Evolutionary conservation across 75 land plant species (phyloP), one percentile per base, ranked within the genome.

Genomic region (Selaginella tamariscina): DNA sequence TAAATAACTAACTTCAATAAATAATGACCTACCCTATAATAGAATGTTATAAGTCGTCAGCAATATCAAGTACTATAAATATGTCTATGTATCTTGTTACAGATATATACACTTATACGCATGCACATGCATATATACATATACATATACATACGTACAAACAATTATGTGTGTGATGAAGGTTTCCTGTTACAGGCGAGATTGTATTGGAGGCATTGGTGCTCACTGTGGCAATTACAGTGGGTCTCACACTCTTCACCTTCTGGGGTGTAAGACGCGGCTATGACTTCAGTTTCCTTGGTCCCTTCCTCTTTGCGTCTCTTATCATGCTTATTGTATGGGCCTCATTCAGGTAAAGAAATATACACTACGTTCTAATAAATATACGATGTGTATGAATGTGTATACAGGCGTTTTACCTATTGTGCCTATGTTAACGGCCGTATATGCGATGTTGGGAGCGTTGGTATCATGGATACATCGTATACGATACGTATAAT

Each of bases 121-220:
- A n/a, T n/a, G n/a, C n/a, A n/a, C n/a, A n/a, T n/a, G n/a, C n/a
- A n/a, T n/a, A n/a, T n/a, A n/a, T n/a, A n/a, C n/a, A n/a, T n/a
- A n/a, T n/a, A n/a, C n/a, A n/a, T n/a, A n/a, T n/a, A n/a, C n/a
- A n/a, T n/a, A n/a, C n/a, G n/a, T n/a, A n/a, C n/a, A n/a, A n/a
- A n/a, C n/a, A n/a, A n/a, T n/a, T n/a, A n/a, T n/a, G n/a, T n/a
- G n/a, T n/a, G n/a, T n/a, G n/a, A n/a, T n/a, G n/a, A n/a, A n/a
- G n/a, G n/a, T 39, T 39, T 39, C 49, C 49, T 39, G 49, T n/a
- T 59, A 26, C 62, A 59, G 62, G 62, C 9, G 62, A 59, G 23
- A 59, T 59, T 59, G 62, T 59, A 26, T 59, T 59, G 62, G 18
- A 59, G n/a, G 62, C 62, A 21, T 27, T 59, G 23, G n/a, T 59